Base-by-base conservation (phyloP, 1,284 basidiomycete species). In the Ustilago bromivora region DNA sequence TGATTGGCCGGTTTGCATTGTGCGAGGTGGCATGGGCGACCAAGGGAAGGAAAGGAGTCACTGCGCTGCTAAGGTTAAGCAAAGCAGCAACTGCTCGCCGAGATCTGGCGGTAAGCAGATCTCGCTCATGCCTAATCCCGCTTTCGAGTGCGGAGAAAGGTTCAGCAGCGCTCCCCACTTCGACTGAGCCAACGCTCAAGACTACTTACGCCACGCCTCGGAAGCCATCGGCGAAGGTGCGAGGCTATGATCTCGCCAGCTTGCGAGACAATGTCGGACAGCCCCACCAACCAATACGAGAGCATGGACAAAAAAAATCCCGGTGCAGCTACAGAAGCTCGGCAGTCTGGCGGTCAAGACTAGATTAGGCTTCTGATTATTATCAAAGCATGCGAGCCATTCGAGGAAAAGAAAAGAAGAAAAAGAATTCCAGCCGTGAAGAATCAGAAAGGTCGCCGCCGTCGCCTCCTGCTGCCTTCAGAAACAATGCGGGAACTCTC, bases 321-420 rank as follows among this genome's bases (percentile, higher is more conserved):
- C 40, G 40, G 40, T 15, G 40, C 40, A 41, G 40, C 11, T 28
- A 28, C 23, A 28, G 23, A 0, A 28, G 23, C 23, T 53, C 9
- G 34, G 49, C 47, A 32, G 28, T 38, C 34, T 6, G 35, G 51
- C 40, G 40, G 40, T 41, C 40, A 41, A 40, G 11, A 23, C 41
- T 4, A 12, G 40, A 54, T 49, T 46, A 47, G 43, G 47, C 34
- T 47, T 28, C 32, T 12, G 40, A 61, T 46, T 38, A 69, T 69
- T 70, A 70, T 64, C 67, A 70, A 70, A 70, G 57, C 67, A 41
- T 13, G 40, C 40, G 40, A 60, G 19, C 19, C 11, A 28, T 19
- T 40, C 49, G 46, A 47, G 38, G 40, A 41, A 15, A 28, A 28
- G 23, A 28, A 28, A 28, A 28, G 41, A 35, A 15, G n/a, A 56